A percentile compares a stretch with the other conserved stretches of the same genome.
Evolutionary conservation across 345 rosid genomes (phyloP).

Genomic region (Syzygium aqueum): DNA sequence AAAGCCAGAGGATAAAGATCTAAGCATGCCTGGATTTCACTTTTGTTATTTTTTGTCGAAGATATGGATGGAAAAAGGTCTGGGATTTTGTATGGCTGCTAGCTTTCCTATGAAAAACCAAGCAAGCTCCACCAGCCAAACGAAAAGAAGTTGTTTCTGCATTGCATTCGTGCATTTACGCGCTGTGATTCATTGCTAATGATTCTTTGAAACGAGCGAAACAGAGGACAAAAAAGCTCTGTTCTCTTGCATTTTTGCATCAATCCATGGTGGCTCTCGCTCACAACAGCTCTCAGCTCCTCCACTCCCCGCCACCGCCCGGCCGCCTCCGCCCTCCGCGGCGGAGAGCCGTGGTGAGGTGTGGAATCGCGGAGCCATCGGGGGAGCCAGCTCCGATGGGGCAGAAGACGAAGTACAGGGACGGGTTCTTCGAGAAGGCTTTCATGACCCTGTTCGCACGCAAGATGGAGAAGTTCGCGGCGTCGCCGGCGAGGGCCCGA

Average conservation of each 20-base stretch:
- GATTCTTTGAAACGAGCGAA: background rate
- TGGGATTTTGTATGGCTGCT: background rate
- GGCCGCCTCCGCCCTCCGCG: background rate
- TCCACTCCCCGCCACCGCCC: background rate
- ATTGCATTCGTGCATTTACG: background rate
- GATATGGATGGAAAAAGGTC: background rate
- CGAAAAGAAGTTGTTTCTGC: background rate
- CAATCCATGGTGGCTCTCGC: background rate
- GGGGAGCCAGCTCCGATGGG: conserved; percentile 90
- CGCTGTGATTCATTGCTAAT: background rate
- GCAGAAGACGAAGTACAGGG: conserved; percentile 68
- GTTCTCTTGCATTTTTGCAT: background rate
- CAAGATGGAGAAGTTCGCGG: conserved; percentile 82
- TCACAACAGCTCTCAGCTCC: background rate
- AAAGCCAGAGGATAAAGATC: background rate
- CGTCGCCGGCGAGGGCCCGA: conserved; percentile 9
- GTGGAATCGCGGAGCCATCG: conserved; percentile 72
- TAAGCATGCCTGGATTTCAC: background rate
- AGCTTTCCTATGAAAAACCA: background rate
- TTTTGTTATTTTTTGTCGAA: background rate
- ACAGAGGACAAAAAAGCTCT: background rate
- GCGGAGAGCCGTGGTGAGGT: conserved; percentile 14
- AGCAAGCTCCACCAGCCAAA: background rate
- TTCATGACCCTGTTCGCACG: conserved; percentile 83
- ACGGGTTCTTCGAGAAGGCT: conserved; percentile 68